These are phyloP conservation scores for Polymyxa betae DNA, from an alignment of 208 protist species.

Conservation along the genomic window DNA sequence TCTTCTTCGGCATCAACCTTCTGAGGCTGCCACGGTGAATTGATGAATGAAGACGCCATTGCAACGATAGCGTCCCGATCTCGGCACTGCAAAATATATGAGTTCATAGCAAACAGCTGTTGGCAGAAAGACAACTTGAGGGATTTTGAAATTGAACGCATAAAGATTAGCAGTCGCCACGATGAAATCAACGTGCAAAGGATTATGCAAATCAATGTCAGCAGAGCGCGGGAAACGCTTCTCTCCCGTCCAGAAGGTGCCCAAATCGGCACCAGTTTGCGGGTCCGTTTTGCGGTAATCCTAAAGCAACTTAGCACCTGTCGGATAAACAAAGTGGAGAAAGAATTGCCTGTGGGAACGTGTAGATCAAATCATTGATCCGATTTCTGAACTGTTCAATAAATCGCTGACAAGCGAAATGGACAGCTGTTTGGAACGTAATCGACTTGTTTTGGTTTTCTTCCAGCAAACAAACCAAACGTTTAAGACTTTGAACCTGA, in stretches of 20 bases:
- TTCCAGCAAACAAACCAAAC: neutral
- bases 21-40: neutral
- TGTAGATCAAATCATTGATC: conserved; percentile 54
- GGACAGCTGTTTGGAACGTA: conserved; percentile 31
- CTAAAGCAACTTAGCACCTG: neutral
- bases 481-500: neutral
- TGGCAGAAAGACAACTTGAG: neutral
- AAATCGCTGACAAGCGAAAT: conserved; percentile 48
- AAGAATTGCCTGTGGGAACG: conserved; percentile 36
- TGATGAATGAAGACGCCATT: neutral
- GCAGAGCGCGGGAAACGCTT: conserved; percentile 61
- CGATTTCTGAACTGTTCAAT: conserved; percentile 31
- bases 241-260: conserved; percentile 57
- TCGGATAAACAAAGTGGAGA: neutral
- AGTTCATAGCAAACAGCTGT: neutral
- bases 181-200: conserved; percentile 55
- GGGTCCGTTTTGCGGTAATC: conserved; percentile 40
- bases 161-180: conserved; percentile 47
- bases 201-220: conserved; percentile 48
- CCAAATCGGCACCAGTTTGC: conserved; percentile 21
- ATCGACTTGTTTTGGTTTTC: neutral
- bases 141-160: conserved; percentile 51
- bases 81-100: neutral
- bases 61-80: conserved; percentile 6
- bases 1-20: neutral